Conservation (phyloP, 2,329 filamentous ascomycete species). For the Didymosphaeria variabile region DNA sequence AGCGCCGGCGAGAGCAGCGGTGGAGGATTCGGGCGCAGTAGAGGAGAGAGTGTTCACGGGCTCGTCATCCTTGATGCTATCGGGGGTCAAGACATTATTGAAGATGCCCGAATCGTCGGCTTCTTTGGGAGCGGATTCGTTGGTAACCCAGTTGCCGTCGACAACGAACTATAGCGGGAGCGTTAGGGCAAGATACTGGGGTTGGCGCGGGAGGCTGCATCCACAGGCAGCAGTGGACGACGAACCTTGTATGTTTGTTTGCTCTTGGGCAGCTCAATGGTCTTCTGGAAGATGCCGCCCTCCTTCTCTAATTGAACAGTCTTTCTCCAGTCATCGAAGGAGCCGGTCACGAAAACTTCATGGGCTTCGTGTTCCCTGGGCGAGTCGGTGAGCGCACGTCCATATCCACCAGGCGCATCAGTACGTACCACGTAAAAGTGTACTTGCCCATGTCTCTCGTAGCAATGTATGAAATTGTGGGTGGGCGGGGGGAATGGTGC, state of each 20-base stretch:
- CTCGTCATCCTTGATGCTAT: slow-evolving; percentile 68
- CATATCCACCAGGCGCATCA: background rate
- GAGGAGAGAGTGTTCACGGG: slow-evolving; percentile 69
- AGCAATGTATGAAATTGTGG: slow-evolving; percentile 9
- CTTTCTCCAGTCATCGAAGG: slow-evolving; percentile 94
- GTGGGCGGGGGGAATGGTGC: slow-evolving; percentile 29
- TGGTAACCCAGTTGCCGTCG: slow-evolving; percentile 88
- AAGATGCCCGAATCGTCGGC: slow-evolving; percentile 83
- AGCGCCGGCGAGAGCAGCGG: slow-evolving; percentile 72
- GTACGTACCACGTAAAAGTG: slow-evolving; percentile 74
- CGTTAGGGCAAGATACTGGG: background rate
- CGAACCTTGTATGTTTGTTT: slow-evolving; percentile 96
- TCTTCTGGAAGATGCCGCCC: slow-evolving; percentile 77
- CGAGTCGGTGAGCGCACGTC: slow-evolving; percentile 1
- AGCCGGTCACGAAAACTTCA: slow-evolving; percentile 94
- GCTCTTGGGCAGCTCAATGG: slow-evolving; percentile 72
- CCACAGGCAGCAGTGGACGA: slow-evolving; percentile 10
- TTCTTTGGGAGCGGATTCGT: slow-evolving; percentile 82
- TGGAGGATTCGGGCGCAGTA: slow-evolving; percentile 75
- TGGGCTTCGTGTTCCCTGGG: slow-evolving; percentile 81
- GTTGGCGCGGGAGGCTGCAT: slow-evolving; percentile 7
- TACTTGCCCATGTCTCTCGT: slow-evolving; percentile 68
- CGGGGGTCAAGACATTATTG: slow-evolving; percentile 88
- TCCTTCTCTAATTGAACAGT: slow-evolving; percentile 82
- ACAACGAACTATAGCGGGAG: slow-evolving; percentile 79